Evolutionary conservation across 1,139 yeast genomes (phyloP), one percentile per base, ranked within the genome.

Genomic region (Pichia kudriavzevii): DNA sequence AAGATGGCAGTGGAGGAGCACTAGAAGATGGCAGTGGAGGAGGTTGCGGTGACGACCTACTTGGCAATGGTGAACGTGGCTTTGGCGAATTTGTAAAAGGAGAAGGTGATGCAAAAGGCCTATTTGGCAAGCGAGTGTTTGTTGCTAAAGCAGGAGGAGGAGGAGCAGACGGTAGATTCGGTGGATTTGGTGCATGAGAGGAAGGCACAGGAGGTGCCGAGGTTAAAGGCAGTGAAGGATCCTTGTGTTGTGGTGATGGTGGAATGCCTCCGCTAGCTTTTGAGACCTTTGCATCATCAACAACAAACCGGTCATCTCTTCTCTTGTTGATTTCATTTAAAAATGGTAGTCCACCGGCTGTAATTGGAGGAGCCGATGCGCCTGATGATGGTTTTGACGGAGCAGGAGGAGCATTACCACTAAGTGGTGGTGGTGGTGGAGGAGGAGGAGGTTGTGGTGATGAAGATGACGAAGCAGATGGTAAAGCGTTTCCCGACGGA

Each of bases 311-410:
- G 29, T 72, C 77, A 41, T 69, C 69, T 48, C 80, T 59, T 43
- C 67, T 71, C 30, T 68, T 66, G 45, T 72, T 72, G 29, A 75
- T 74, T 39, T 74, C 72, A 1, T 77, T 72, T 28, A 75, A 58
- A 46, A 75, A 74, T 5, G 75, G 72, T 11, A 69, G 49, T 4
- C 46, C 49, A 0, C 61, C 56, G 28, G 42, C 21, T 7, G 43
- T 33, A 5, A 44, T 85, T 7, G 36, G 32, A 3, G 28, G 35
- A 34, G 43, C 43, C 22, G 33, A 35, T 26, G 32, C 5, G 12
- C 30, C 29, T 12, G 26, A 20, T 7, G 35, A 31, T 4, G 5
- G 20, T 16, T 37, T 39, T 2, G 34, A 26, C 7, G 38, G 37
- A n/a, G 12, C 9, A 16, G 28, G n/a, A 9, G 22, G 7, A 10